phyloP scores from a whole-genome alignment of 1,284 basidiomycete genomes.

The Mixia osmundae region DNA sequence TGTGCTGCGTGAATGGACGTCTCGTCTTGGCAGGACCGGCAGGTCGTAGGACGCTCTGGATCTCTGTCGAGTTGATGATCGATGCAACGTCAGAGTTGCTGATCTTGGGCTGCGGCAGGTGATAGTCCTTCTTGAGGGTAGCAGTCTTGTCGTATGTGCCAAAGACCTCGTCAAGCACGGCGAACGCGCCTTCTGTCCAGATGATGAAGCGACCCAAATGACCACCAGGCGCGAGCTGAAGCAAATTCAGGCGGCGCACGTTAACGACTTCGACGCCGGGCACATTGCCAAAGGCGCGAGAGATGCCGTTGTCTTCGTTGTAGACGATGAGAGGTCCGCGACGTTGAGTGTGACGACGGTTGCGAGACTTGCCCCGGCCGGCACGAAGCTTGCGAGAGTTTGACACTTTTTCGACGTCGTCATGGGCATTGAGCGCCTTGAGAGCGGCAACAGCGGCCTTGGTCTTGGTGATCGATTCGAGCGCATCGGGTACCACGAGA shows the following conservation, averaged over 20 bases:
- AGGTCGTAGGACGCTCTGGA: conserved; percentile 72
- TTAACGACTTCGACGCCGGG: conserved; percentile 96
- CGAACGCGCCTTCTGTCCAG: conserved; percentile 94
- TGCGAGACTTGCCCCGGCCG: conserved; percentile 92
- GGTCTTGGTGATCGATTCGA: conserved; percentile 84
- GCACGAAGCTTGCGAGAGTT: conserved; percentile 93
- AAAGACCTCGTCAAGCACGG: conserved; percentile 78
- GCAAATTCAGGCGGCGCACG: conserved; percentile 83
- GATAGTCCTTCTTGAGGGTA: conserved; percentile 76
- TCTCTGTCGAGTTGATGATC: conserved; percentile 93
- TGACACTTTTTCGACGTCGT: conserved; percentile 87
- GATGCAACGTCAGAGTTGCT: conserved; percentile 83
- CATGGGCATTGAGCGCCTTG: conserved; percentile 72
- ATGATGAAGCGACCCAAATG: conserved; percentile 97
- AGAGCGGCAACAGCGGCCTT: conserved; percentile 91
- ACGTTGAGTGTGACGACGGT: conserved; percentile 88
- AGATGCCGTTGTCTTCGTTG: conserved; percentile 92
- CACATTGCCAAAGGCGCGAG: conserved; percentile 95
- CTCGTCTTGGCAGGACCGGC: conserved; percentile 56
- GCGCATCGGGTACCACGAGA: conserved; percentile 55
- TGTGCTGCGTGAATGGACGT: conserved; percentile 97
- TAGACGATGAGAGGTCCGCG: conserved; percentile 95
- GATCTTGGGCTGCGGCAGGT: conserved; percentile 88
- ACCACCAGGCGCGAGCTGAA: conserved; percentile 97
- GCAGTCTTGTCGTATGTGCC: conserved; percentile 72